These are phyloP conservation scores for Eucalyptus cloeziana DNA, from an alignment of 345 rosid genomes.

Conservation along the genomic window DNA sequence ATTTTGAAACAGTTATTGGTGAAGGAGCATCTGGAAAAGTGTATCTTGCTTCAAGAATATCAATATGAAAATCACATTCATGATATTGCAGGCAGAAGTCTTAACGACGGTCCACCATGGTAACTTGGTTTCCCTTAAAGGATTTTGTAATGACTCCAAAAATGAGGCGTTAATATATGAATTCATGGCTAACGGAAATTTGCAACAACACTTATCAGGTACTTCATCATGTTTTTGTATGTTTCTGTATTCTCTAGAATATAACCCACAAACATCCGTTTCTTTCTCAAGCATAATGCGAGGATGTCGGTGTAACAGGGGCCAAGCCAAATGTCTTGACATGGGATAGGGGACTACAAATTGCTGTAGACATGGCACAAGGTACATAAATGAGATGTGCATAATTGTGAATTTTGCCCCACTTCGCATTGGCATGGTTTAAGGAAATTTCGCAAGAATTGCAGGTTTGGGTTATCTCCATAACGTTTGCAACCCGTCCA, in stretches of 20 bases:
- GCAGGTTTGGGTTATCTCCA: no score
- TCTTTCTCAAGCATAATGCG: no score
- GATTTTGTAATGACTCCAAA: constrained; percentile 10
- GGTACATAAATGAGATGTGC: no score
- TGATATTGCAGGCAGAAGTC: background rate
- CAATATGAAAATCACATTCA: background rate
- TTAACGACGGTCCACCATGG: constrained; percentile 8
- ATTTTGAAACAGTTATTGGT: background rate
- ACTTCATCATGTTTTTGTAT: background rate
- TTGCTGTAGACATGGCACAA: no score
- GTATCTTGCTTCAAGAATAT: background rate
- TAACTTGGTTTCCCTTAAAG: constrained; percentile 10
- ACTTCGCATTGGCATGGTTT: no score
- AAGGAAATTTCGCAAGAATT: no score
- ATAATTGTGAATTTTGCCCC: no score
- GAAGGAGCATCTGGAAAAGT: constrained; percentile 15
- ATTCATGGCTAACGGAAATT: constrained; percentile 15
- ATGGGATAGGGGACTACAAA: constrained; percentile 12
- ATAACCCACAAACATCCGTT: background rate
- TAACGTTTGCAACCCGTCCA: no score
- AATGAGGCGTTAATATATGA: no score
- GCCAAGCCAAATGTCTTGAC: background rate
- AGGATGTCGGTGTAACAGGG: no score
- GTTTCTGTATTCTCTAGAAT: background rate
- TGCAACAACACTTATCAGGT: constrained; percentile 11